Base-by-base conservation (phyloP, 805 yeast genomes). In the Saccharomycopsis schoenii region DNA sequence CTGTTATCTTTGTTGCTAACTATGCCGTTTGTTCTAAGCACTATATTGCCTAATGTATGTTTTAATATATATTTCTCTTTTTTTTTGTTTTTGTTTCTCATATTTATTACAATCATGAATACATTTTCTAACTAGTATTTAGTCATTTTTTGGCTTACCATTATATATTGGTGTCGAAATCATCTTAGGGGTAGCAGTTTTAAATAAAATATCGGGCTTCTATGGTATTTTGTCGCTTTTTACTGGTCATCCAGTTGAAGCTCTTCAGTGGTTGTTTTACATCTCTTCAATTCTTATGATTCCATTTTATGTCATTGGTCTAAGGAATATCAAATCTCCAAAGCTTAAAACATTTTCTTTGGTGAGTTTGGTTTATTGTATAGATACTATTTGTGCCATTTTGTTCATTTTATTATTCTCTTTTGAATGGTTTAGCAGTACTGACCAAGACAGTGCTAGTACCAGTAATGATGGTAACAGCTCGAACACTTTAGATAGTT, bases 181-280 rank as follows among this genome's bases (percentile, higher is more conserved):
- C 1, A 82, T 87, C 21, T 77, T 91, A 4, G 86, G 89, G 0
- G 77, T 88, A 42, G 87, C 92, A 15, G 80, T 91, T 42, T 78
- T 92, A 65, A 93, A 93, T 75, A 92, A 92, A 70, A 89, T 92
- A 66, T 84, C 96, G 62, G 97, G 98, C 10, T 77, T 84, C 21
- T 93, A 86, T 72, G 99, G 97, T 36, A 76, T 93, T 41, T 75
- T 91, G 24, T 91, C 97, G 0, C 71, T 93, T 29, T 80, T 93
- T 68, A 92, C 97, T 0, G 94, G 97, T 1, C 97, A 92, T 69
- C 94, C 94, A 1, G 77, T 92, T 60, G 85, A 84, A 62, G 81
- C 85, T 63, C 75, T 88, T 74, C 97, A 93, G 70, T 88, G 97
- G 94, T 62, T 87, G 1, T 83, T 85, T 66, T 90, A 92, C 71